These are phyloP conservation scores for Yarrowia phangngaensis DNA, from an alignment of 805 yeast genomes.

Conservation along the genomic window DNA sequence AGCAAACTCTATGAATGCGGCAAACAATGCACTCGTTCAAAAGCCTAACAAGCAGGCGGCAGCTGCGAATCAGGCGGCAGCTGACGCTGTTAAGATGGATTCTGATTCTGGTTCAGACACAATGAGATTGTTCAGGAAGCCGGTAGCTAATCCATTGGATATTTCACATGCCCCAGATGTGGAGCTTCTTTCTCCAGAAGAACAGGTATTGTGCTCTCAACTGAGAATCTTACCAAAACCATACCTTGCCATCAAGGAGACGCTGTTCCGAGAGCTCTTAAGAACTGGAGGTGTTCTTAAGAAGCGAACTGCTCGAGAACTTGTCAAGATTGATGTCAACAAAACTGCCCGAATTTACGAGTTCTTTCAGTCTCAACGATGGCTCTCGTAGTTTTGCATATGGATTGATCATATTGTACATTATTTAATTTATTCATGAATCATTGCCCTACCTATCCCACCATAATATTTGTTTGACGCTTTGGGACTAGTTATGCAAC, in stretches of 20 bases:
- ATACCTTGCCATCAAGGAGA: constrained; percentile 85
- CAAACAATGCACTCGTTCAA: constrained; percentile 15
- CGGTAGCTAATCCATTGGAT: constrained; percentile 40
- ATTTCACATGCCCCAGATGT: constrained; percentile 68
- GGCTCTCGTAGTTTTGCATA: constrained; percentile 48
- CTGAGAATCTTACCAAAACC: constrained; percentile 89
- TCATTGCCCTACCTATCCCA: neutral
- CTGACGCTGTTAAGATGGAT: constrained; percentile 9
- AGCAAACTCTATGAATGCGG: constrained; percentile 28
- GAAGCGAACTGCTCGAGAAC: constrained; percentile 79
- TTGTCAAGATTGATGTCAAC: constrained; percentile 76
- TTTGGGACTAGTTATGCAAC: too few species aligned
- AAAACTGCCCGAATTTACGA: constrained; percentile 88
- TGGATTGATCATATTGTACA: constrained; percentile 3
- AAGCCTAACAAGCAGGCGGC: constrained; percentile 24
- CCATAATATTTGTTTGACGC: neutral
- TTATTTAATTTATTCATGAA: constrained; percentile 22
- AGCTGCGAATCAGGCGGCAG: constrained; percentile 11
- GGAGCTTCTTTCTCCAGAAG: constrained; percentile 79
- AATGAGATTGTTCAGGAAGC: constrained; percentile 35
- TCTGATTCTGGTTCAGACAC: constrained; percentile 20
- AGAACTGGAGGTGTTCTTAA: constrained; percentile 80
- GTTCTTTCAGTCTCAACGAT: constrained; percentile 86
- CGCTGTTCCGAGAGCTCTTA: constrained; percentile 79
- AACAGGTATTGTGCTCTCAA: constrained; percentile 76